A percentile compares a stretch with the other conserved stretches of the same genome.
These are phyloP conservation scores for Xylariaceae sp. DNA, from an alignment of 2,329 filamentous ascomycete genomes.

Conservation along the genomic window DNA sequence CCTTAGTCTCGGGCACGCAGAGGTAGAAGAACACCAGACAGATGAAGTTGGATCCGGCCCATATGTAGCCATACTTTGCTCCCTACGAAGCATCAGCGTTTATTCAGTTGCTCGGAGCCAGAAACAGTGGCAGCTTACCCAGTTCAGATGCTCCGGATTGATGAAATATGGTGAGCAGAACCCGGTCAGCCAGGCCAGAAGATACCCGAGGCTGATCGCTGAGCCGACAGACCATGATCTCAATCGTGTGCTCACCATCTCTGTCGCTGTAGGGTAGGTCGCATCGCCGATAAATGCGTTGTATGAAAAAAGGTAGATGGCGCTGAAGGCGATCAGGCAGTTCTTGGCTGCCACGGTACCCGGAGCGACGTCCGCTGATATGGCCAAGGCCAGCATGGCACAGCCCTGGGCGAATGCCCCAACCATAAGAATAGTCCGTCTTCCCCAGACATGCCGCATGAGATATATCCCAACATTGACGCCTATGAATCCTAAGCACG, in stretches of 20 bases:
- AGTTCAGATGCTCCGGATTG: constrained; percentile 22
- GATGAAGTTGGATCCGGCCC: constrained; percentile 25
- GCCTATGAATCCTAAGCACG: constrained; percentile 39
- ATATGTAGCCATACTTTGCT: constrained; percentile 36
- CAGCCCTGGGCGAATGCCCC: constrained; percentile 35
- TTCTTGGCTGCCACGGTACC: constrained; percentile 23
- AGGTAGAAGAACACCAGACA: constrained; percentile 23
- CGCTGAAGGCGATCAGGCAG: constrained; percentile 28
- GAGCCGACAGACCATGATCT: constrained; percentile 41
- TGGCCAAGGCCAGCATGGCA: constrained; percentile 36
- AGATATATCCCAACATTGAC: constrained; percentile 41
- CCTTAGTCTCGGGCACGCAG: constrained; percentile 22
- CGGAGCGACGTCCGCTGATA: constrained; percentile 18
- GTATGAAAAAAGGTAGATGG: constrained; percentile 28
- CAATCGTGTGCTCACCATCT: constrained; percentile 35
- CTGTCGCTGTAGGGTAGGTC: constrained; percentile 33
- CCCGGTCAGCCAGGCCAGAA: constrained; percentile 32
- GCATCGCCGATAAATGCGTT: constrained; percentile 32
- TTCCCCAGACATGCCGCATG: constrained; percentile 38
- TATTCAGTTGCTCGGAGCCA: neutral
- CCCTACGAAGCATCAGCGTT: constrained; percentile 20
- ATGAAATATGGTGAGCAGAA: constrained; percentile 25
- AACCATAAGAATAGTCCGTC: constrained; percentile 38
- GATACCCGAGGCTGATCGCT: constrained; percentile 39
- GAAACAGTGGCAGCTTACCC: constrained; percentile 13